Base-by-base conservation (phyloP, 1,139 yeast genomes). In the Hyphopichia buzzinii region DNA sequence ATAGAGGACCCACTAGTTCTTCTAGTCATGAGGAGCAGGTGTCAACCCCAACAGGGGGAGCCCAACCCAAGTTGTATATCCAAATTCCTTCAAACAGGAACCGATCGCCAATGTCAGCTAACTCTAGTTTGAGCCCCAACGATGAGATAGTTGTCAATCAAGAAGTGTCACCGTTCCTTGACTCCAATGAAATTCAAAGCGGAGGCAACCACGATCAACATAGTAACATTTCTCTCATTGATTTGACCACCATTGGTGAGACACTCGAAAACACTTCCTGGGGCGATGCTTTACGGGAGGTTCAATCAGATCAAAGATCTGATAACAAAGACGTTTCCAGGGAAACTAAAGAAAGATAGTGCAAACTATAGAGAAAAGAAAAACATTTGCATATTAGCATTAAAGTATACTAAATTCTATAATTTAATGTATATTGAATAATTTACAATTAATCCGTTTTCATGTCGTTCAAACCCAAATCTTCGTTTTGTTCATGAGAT, bases 391-490 rank as follows among this genome's bases (percentile, higher is more conserved):
- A 29, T 23, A 21, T 6, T 12, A 23, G 14, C 24, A 30, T 31
- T 17, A 16, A 4, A 29, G 14, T 29, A 13, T 17, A 29, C n/a
- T 8, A 29, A 13, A 13, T 27, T 15, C 12, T 27, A 15, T 13
- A 15, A 13, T 8, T 25, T 34, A 7, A 10, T 19, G 5, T n/a
- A 4, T 15, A 24, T 34, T 23, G 11, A 17, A 26, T 19, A 28
- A 28, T 15, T 8, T 15, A 25, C 24, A 33, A 28, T 35, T 57
- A 63, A 36, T 64, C 70, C 33, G 74, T 61, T 39, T 65, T 59
- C 81, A 92, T 89, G 56, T 90, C 96, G 51, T 79, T 79, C 57
- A 94, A 72, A 22, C 99, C 99, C 49, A 92, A 76, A 37, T 84
- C 92, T 55, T 94, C 98, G 55, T 92, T 89, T 62, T 90, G 95